Evolutionary conservation across 225 moss, liverwort and hornwort genomes (phyloP), one percentile per base, ranked within the genome.

Genomic region (Marchantia paleacea): DNA sequence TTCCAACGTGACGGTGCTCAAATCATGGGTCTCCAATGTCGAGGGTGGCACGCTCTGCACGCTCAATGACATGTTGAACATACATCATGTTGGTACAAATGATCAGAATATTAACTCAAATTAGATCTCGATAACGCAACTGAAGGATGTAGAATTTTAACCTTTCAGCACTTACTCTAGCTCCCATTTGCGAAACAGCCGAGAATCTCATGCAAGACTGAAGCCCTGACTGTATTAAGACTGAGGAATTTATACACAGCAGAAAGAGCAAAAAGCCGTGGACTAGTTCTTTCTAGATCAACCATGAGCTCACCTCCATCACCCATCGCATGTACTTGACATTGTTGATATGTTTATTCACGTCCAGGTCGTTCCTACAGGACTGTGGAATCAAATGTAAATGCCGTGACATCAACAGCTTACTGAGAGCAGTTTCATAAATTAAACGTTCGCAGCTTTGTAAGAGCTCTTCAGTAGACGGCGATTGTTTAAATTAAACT

Each of bases 291-390:
- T 12, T 57, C 1, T 57, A 19, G 57, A 19, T 57, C 8, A 88
- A 84, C 12, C 57, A 2, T 8, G 22, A 53, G 50, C 81, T 22
- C 84, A 91, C 87, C 80, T 89, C 84, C 66, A 90, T 87, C 31
- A 92, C 83, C 91, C 91, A 92, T 83, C 78, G 83, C 69, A 91
- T 87, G 78, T 91, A 91, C 65, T 91, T 91, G 82, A 91, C 86
- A 79, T 92, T 91, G 82, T 87, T 92, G 69, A 92, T 88, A 66
- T 92, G 92, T 58, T 87, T 88, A 80, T 92, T 92, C 83, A 90
- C 85, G 80, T 92, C 92, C 55, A 92, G 84, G 65, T 92, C 90
- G 12, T 80, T 78, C 19, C 54, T 69, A 12, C 76, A 58, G 60
- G 91, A 82, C 82, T 86, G 83, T 64, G 64, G 10, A 15, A 24